These are phyloP conservation scores for Cyclotella distinguenda DNA, from an alignment of 108 stramenopile genomes.

Conservation along the genomic window DNA sequence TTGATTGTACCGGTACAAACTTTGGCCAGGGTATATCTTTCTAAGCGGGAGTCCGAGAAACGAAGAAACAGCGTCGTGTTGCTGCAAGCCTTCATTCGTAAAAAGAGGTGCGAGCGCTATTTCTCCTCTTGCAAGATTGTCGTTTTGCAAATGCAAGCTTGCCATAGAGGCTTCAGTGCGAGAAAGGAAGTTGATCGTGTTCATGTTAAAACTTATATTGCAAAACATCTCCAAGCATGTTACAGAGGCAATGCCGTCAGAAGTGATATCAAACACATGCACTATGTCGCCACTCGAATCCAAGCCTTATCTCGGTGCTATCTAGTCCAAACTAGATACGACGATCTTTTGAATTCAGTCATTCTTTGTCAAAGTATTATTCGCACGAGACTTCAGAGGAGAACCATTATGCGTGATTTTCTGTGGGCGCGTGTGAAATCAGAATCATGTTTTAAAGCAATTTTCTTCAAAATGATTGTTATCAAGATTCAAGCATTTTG, in stretches of 20 bases:
- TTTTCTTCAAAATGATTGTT: neutral
- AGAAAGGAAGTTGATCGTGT: neutral
- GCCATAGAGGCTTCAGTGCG: slow-evolving; percentile 2
- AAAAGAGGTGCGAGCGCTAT: slow-evolving; percentile 6
- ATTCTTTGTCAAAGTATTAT: neutral
- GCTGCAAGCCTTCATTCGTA: slow-evolving; percentile 20
- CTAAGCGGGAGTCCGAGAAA: slow-evolving; percentile 9
- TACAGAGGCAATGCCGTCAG: slow-evolving; percentile 4
- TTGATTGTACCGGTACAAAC: slow-evolving; percentile 10
- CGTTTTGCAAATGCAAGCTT: slow-evolving; percentile 10
- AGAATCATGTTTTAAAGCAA: neutral
- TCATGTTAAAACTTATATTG: slow-evolving; percentile 7
- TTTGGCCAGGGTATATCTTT: slow-evolving; percentile 14
- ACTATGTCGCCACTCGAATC: neutral
- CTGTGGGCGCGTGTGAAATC: neutral
- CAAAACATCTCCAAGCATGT: slow-evolving; percentile 5
- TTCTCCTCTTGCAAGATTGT: slow-evolving; percentile 4
- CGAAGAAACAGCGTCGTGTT: slow-evolving; percentile 8
- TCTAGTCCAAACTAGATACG: neutral
- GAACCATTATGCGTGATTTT: neutral
- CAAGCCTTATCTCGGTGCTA: neutral
- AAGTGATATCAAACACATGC: neutral
- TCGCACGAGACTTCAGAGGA: neutral
- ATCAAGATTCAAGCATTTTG: slow-evolving; percentile 5
- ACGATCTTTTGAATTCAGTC: neutral